phyloP scores from a whole-genome alignment of 2,329 filamentous ascomycete genomes.

The Talaromyces sp. region DNA sequence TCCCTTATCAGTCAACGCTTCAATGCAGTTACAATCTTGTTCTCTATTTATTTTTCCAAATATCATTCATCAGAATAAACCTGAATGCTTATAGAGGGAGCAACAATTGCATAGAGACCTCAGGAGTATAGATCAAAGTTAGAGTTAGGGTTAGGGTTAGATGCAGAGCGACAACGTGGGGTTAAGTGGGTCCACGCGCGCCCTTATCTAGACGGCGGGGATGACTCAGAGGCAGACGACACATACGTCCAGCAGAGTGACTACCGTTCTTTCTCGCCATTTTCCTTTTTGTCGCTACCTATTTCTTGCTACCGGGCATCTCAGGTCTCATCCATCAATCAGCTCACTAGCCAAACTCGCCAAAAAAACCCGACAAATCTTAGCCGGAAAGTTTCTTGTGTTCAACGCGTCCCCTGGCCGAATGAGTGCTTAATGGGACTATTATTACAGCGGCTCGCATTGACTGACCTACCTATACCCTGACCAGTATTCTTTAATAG shows the following conservation, averaged over 20 bases:
- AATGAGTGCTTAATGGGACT: background rate
- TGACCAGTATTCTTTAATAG: too few species aligned
- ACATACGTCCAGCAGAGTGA: background rate
- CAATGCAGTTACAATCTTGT: too few species aligned
- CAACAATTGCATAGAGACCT: background rate
- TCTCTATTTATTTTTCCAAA: too few species aligned
- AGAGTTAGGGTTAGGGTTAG: background rate
- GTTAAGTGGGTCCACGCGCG: background rate
- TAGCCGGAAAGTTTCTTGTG: background rate
- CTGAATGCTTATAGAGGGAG: background rate
- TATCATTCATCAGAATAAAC: background rate
- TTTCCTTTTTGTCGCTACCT: background rate
- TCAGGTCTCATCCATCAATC: background rate
- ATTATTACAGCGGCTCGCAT: background rate
- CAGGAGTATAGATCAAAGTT: background rate
- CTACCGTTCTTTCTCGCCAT: background rate
- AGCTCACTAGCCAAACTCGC: background rate
- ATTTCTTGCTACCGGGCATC: background rate
- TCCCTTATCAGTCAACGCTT: too few species aligned
- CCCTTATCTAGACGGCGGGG: background rate
- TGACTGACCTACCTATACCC: background rate
- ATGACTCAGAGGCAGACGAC: background rate
- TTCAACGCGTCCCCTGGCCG: background rate
- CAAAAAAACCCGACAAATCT: background rate
- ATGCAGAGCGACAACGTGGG: background rate